Base-by-base conservation (phyloP, 805 yeast species). In the Kregervanrija fluxuum region DNA sequence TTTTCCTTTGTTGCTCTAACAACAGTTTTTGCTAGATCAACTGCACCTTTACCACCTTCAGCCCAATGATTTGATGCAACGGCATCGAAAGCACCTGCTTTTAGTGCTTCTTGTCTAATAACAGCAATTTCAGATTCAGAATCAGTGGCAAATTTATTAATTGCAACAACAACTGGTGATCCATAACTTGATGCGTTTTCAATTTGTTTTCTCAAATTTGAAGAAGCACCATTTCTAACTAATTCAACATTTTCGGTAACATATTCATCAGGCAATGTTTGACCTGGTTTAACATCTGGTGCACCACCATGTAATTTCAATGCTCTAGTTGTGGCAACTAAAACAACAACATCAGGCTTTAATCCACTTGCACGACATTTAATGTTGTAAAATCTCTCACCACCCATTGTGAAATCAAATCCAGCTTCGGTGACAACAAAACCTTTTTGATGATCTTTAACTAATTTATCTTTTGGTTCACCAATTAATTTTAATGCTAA, bases 351-450 rank as follows among this genome's bases (percentile, higher is more conserved):
- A 61, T 85, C 87, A 14, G 95, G 95, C 30, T 71, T 71, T 50
- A 84, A 70, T 8, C 91, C 93, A n/a, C 87, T 79, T 9, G 89
- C 74, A 61, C 93, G 75, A 62, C 90, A 82, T 65, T 85, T 85
- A 68, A 85, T 85, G 66, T 85, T 83, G 64, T 82, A 71, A 65
- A 85, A 85, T 67, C 95, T 72, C 69, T 85, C 95, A 64, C 95
- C 95, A 61, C 95, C 95, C 95, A 85, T 85, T 42, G 93, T 85
- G 72, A 85, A 85, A 65, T 85, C 95, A 67, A 85, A 85, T 50
- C 95, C 95, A 14, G 95, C 95, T 65, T 85, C 95, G 40, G 95
- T 85, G 43, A 85, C 83, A 49, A 85, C 95, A 55, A 77, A 85
- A 49, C 95, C 93, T 53, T 74, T 75, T 33, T 48, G 28, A 31